Evolutionary conservation across 1,284 basidiomycete species (phyloP), one percentile per base, ranked within the genome.

Genomic region (Microbotryomycetes sp.): DNA sequence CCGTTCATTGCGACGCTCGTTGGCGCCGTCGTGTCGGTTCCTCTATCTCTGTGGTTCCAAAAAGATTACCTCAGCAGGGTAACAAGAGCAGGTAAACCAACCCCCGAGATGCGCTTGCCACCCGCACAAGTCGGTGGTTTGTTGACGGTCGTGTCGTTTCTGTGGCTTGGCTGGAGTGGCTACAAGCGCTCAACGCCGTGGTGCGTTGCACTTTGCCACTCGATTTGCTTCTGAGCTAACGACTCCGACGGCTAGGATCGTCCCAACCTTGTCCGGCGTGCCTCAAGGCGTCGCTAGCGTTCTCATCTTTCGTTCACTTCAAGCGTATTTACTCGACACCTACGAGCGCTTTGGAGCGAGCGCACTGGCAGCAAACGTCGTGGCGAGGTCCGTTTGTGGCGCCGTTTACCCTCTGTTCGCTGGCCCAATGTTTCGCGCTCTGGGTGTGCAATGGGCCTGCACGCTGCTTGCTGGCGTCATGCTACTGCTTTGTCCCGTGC

Each of bases 321-420:
- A 74, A 52, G 73, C 70, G 53, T 75, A 75, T 60, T 66, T 75
- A 21, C 70, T 76, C 45, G 75, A 77, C 55, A 66, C 71, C 24
- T 76, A 77, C 64, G 61, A 75, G n/a, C 53, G 62, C 4, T 71
- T 72, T 54, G 70, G 73, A 0, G 75, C 76, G 18, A 73, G 72
- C 1, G 76, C 75, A 1, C 63, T 75, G 3, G 73, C 75, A 3
- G 71, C 73, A 7, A 74, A 73, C 55, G 76, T 75, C 3, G 72
- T 76, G 4, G 59, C 70, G 21, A 67, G 76, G 24, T 73, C 71
- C 13, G 59, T 72, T 3, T 70, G 72, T 7, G 64, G 64, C 57
- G 73, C 69, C 11, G 68, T 72, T 0, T 74, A 76, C 48, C 75
- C 75, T 0, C 60, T 76, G 7, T 75, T 75, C 45, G 73, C 72